These are phyloP conservation scores for Paramyrothecium sp. DNA, from an alignment of 2,329 filamentous ascomycete species.

Conservation along the genomic window DNA sequence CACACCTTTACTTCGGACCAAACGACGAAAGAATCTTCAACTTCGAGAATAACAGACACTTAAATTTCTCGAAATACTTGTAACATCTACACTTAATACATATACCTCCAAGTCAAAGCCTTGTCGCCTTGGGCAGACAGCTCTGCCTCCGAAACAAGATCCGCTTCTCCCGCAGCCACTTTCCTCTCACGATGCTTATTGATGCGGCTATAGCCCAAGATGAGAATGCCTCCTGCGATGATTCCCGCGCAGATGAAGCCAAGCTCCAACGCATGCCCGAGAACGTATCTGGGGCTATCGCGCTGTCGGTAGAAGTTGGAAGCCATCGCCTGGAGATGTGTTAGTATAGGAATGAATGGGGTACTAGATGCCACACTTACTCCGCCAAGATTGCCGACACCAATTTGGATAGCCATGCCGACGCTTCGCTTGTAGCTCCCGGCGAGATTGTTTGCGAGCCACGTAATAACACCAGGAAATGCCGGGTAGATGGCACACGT, in stretches of 20 bases:
- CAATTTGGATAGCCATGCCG: constrained; percentile 65
- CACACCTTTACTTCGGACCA: too few relatives aligned
- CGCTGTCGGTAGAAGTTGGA: constrained; percentile 66
- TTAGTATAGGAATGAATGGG: background rate
- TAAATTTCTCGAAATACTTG: too few relatives aligned
- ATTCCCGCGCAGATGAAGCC: constrained; percentile 46
- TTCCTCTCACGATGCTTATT: constrained; percentile 57
- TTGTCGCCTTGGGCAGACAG: constrained; percentile 59
- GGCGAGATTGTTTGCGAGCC: constrained; percentile 77
- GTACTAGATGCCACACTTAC: constrained; percentile 23
- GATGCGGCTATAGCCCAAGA: constrained; percentile 52
- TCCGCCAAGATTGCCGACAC: constrained; percentile 56
- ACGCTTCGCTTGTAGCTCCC: constrained; percentile 61
- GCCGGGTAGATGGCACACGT: constrained; percentile 78
- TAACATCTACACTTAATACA: constrained; percentile 32
- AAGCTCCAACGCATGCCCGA: constrained; percentile 50
- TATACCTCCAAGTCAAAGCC: constrained; percentile 63
- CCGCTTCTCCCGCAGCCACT: constrained; percentile 41
- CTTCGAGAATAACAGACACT: too few relatives aligned
- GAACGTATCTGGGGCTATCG: constrained; percentile 46
- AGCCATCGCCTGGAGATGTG: constrained; percentile 55
- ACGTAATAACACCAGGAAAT: constrained; percentile 75
- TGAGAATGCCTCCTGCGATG: constrained; percentile 39
- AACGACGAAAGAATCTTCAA: too few relatives aligned
- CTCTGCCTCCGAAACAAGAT: constrained; percentile 40